Evolutionary conservation across 805 yeast genomes (phyloP), one percentile per base, ranked within the genome.

Genomic region (Saturnispora silvae): DNA sequence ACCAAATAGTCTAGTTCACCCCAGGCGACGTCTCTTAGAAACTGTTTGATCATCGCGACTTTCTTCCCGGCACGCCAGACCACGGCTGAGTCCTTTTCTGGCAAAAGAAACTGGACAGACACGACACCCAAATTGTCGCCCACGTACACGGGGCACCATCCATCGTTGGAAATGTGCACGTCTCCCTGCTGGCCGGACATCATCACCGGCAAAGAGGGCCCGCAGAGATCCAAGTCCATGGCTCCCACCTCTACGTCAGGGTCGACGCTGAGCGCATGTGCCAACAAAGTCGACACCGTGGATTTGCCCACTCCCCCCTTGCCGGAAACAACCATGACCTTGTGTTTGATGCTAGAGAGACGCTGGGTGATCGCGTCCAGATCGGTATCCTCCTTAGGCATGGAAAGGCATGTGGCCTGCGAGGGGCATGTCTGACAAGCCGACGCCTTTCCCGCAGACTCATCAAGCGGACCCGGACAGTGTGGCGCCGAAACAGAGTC

Each of bases 11-110:
- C 96, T 39, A 82, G 59, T 18, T 70, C 68, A 4, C 95, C 95
- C 99, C 99, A 92, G 50, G 84, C 86, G 2, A 92, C 96, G 49
- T 89, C 96, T 52, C 82, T 85, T 37, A 92, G 64, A 50, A 92
- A 92, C 61, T 86, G 95, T 52, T 92, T 92, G 36, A 92, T 92
- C 33, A 92, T 65, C 1, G 94, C 86, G 49, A 83, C 86, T 61
- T 92, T 92, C 63, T 92, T 92, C n/a, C 85, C 78, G 4, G 97
- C 97, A 52, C 97, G 69, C 98, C 98, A 92, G 29, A 92, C 89
- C 35, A 92, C 76, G 0, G 98, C 96, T 24, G 94, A 76, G 56
- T 89, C 96, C 22, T 76, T 77, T 52, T 83, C 84, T 1, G 97
- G 98, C 28, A 89, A 68, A 94, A 89, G 82, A 55, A 81, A 92